A percentile compares a stretch with the other conserved stretches of the same genome.
phyloP scores from a whole-genome alignment of 768 basidiomycete genomes.

The Kwoniella pini region DNA sequence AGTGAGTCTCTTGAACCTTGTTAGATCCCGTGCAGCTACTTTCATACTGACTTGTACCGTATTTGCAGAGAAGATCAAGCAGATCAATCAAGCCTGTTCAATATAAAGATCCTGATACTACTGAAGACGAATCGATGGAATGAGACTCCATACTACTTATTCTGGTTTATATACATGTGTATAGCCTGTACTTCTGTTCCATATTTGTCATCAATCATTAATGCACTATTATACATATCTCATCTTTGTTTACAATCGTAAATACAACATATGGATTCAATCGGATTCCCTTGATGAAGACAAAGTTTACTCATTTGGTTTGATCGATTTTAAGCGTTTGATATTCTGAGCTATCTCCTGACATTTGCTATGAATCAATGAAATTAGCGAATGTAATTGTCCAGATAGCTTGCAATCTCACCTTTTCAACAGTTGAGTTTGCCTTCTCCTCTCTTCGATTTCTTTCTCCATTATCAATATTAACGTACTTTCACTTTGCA shows the following conservation, averaged over 20 bases:
- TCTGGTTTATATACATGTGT: neutral
- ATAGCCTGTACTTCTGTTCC: too few relatives aligned
- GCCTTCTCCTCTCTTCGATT: constrained; percentile 25
- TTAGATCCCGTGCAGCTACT: too few relatives aligned
- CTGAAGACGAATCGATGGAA: neutral
- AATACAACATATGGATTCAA: neutral
- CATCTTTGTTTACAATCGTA: neutral
- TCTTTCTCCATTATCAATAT: constrained; percentile 46
- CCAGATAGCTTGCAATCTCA: too few relatives aligned
- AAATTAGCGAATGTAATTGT: too few relatives aligned
- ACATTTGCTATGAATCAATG: neutral
- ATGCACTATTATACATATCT: neutral
- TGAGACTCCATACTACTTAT: too few relatives aligned
- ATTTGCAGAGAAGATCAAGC: neutral
- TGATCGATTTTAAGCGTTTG: neutral
- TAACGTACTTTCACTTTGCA: constrained; percentile 44
- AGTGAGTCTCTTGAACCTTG: neutral
- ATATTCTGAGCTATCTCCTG: constrained; percentile 1
- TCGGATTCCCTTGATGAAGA: neutral
- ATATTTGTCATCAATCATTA: too few relatives aligned
- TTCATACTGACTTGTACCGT: neutral
- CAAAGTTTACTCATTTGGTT: too few relatives aligned
- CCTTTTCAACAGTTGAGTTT: constrained; percentile 24
- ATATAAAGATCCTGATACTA: neutral
- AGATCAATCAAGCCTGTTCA: neutral